Conservation (phyloP, 2,329 filamentous ascomycete species). For the Xylaria sp. region DNA sequence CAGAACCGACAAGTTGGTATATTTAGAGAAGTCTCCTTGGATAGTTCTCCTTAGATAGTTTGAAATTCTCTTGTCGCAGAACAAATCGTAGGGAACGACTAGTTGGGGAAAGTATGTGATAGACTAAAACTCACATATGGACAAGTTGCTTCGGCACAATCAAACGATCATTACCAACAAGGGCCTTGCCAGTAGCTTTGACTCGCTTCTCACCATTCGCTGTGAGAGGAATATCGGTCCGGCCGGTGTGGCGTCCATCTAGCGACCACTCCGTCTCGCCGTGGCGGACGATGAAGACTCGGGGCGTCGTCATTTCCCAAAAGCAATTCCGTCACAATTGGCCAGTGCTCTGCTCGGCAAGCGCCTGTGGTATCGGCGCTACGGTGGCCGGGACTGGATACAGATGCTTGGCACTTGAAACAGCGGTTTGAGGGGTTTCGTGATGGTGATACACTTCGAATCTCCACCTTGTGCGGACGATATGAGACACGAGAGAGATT, state of each 20-base stretch:
- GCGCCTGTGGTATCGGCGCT: background rate
- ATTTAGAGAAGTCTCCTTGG: background rate
- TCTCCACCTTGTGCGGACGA: slow-evolving; percentile 2
- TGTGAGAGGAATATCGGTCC: slow-evolving; percentile 87
- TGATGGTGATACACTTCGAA: slow-evolving; percentile 11
- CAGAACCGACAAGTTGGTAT: background rate
- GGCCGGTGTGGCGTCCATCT: slow-evolving; percentile 83
- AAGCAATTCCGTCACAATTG: background rate
- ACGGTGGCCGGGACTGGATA: background rate
- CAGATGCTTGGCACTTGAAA: slow-evolving; percentile 21
- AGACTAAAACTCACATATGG: slow-evolving; percentile 72
- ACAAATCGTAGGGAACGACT: background rate
- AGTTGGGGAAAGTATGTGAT: background rate
- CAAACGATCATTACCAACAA: slow-evolving; percentile 84
- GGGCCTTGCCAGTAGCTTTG: slow-evolving; percentile 79
- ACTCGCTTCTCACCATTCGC: slow-evolving; percentile 81
- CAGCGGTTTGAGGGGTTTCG: slow-evolving; percentile 9
- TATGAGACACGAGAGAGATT: background rate
- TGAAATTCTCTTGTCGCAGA: background rate
- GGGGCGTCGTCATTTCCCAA: slow-evolving; percentile 62
- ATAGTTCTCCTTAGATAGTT: background rate
- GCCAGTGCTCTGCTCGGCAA: background rate
- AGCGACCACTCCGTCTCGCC: slow-evolving; percentile 97
- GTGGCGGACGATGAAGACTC: slow-evolving; percentile 85
- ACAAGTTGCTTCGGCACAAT: slow-evolving; percentile 84